These are phyloP conservation scores for Lumnitzera racemosa DNA, from an alignment of 345 rosid genomes.

Conservation along the genomic window DNA sequence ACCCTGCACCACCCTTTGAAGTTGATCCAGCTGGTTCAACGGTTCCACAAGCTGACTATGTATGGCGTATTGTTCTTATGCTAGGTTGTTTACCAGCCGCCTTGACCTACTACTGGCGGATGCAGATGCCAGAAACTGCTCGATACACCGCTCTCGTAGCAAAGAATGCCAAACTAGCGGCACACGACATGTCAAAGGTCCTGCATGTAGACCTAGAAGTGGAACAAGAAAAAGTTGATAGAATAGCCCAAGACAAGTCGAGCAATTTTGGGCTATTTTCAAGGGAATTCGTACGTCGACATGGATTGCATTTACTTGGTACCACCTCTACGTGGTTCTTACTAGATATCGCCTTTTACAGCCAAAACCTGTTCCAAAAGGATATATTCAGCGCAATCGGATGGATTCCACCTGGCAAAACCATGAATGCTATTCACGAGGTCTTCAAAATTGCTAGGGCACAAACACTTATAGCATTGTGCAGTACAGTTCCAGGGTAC, in stretches of 20 bases:
- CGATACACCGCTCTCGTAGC: slow-evolving; percentile 42
- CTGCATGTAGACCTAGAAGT: slow-evolving; percentile 27
- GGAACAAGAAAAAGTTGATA: slow-evolving; percentile 21
- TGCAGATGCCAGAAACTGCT: slow-evolving; percentile 38
- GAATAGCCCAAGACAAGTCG: not conserved
- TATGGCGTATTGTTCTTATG: slow-evolving; percentile 38
- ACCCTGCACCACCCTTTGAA: slow-evolving; percentile 5
- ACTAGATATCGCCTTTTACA: slow-evolving; percentile 37
- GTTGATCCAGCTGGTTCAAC: not conserved
- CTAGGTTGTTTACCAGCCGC: slow-evolving; percentile 26
- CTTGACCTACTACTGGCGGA: slow-evolving; percentile 30
- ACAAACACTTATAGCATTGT: slow-evolving; percentile 49
- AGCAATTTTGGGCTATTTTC: slow-evolving; percentile 26
- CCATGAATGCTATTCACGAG: slow-evolving; percentile 47
- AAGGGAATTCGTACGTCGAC: slow-evolving; percentile 23
- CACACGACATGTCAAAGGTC: slow-evolving; percentile 40
- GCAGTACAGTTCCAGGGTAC: slow-evolving; percentile 61
- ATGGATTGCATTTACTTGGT: slow-evolving; percentile 29
- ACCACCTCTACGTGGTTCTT: slow-evolving; percentile 36
- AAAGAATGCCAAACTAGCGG: slow-evolving; percentile 36
- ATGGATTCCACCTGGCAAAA: slow-evolving; percentile 38
- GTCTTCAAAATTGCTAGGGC: slow-evolving; percentile 46
- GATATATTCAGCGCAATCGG: slow-evolving; percentile 48
- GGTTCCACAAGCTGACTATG: slow-evolving; percentile 23
- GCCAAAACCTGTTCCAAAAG: slow-evolving; percentile 40